phyloP scores from a whole-genome alignment of 2,329 filamentous ascomycete genomes.

The Clonostachys rhizophaga region DNA sequence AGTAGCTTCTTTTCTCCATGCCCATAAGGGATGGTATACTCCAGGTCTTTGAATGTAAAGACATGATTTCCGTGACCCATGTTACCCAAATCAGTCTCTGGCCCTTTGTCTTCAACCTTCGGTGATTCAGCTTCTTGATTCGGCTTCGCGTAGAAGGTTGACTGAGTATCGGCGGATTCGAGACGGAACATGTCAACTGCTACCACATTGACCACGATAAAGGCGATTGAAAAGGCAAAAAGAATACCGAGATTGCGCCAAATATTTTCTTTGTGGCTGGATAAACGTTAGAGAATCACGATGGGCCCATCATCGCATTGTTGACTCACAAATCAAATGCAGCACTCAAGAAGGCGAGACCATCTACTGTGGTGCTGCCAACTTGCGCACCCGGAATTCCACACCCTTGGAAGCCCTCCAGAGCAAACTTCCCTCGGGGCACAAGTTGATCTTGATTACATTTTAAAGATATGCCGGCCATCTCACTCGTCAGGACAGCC shows the following conservation, averaged over 20 bases:
- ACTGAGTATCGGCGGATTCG: too few relatives aligned
- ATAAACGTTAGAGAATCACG: too few relatives aligned
- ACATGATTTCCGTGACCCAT: conserved; percentile 17
- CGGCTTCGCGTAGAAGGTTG: too few relatives aligned
- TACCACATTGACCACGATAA: conserved; percentile 43
- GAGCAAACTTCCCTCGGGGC: conserved; percentile 33
- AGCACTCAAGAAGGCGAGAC: conserved; percentile 23
- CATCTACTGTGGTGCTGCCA: conserved; percentile 68
- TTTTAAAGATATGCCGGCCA: conserved; percentile 45
- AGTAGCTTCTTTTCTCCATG: conserved; percentile 22
- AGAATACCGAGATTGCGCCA: conserved; percentile 70
- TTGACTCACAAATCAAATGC: too few relatives aligned
- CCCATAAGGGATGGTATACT: conserved; percentile 61
- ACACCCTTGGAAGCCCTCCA: conserved; percentile 46
- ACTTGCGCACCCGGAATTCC: conserved; percentile 45
- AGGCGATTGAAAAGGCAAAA: conserved; percentile 60
- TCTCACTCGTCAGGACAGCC: conserved; percentile 49
- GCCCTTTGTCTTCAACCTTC: conserved; percentile 25
- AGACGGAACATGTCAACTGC: conserved; percentile 13
- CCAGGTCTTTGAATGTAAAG: conserved; percentile 68
- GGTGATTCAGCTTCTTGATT: too few relatives aligned
- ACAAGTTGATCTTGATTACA: conserved; percentile 39
- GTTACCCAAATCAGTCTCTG: neutral
- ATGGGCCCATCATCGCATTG: too few relatives aligned
- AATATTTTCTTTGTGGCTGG: conserved; percentile 32